Conservation (phyloP, 2,329 filamentous ascomycete genomes). For the Dryadomyces sulphureus region DNA sequence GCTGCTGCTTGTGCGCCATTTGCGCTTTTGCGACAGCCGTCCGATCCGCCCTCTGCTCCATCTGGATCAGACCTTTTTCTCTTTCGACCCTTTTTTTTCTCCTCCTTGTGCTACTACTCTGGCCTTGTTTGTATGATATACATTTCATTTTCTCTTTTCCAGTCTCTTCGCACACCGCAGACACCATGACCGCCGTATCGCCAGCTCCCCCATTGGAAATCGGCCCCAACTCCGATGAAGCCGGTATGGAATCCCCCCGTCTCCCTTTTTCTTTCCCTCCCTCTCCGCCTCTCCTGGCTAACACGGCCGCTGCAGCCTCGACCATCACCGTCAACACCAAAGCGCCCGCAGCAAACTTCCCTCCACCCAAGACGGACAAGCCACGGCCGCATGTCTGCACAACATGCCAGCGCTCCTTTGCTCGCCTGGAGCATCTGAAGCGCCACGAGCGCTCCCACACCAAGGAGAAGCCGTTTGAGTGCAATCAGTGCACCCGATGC, state of each 20-base stretch:
- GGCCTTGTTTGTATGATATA: too few relatives aligned
- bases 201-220: constrained; percentile 5
- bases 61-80: neutral
- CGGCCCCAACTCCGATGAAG: constrained; percentile 14
- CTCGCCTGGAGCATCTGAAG: constrained; percentile 89
- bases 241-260: constrained; percentile 11
- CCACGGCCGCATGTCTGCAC: constrained; percentile 86
- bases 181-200: constrained; percentile 14
- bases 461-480: constrained; percentile 98
- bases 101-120: too few relatives aligned
- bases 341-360: constrained; percentile 35
- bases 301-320: constrained; percentile 20
- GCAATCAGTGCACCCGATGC: constrained; percentile 83
- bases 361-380: constrained; percentile 91
- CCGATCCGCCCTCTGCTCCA: neutral
- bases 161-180: constrained; percentile 7
- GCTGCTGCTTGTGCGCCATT: constrained; percentile 2
- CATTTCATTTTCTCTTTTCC: neutral
- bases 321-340: constrained; percentile 37
- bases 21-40: neutral
- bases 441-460: constrained; percentile 96
- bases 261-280: neutral
- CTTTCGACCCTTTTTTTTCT: too few relatives aligned
- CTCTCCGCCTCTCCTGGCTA: neutral
- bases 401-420: constrained; percentile 85